Evolutionary conservation across 2,329 filamentous ascomycete species (phyloP).

Genomic region (Sclerotinia spermophila): DNA sequence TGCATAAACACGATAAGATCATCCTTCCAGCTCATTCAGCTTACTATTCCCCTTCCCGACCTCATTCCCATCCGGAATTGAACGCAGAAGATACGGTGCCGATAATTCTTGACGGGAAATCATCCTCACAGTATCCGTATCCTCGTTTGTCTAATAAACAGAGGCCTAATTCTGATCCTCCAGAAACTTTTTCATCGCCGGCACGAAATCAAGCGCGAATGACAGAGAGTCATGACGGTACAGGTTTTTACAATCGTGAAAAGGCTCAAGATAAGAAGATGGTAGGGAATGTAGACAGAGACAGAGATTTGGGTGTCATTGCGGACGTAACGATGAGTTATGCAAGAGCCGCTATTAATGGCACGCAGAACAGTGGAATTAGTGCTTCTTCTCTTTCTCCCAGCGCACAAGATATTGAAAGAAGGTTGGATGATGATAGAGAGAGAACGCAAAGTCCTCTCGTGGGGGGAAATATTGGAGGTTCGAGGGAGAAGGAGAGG

Average conservation of each 20-base stretch:
- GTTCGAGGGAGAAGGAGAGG: neutral
- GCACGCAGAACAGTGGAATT: slow-evolving; percentile 6
- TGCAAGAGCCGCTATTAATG: neutral
- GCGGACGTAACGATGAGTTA: neutral
- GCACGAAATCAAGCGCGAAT: neutral
- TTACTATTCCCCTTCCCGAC: neutral
- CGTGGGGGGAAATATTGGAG: neutral
- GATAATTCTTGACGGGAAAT: neutral
- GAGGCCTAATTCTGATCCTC: neutral
- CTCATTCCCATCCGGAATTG: neutral
- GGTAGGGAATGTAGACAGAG: neutral
- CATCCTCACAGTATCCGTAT: neutral
- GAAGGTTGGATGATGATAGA: neutral
- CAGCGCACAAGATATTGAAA: neutral
- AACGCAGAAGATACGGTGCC: neutral
- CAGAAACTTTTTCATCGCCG: neutral
- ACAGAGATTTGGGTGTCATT: neutral
- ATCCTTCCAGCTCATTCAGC: slow-evolving; percentile 1
- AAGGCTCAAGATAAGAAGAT: neutral
- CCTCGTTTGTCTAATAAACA: neutral
- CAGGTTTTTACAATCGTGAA: neutral
- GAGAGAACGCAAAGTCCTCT: neutral
- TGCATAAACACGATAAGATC: neutral
- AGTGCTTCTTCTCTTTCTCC: neutral
- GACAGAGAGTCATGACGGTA: neutral